phyloP scores from a whole-genome alignment of 2,329 filamentous ascomycete species.

The Colletotrichum sp. region DNA sequence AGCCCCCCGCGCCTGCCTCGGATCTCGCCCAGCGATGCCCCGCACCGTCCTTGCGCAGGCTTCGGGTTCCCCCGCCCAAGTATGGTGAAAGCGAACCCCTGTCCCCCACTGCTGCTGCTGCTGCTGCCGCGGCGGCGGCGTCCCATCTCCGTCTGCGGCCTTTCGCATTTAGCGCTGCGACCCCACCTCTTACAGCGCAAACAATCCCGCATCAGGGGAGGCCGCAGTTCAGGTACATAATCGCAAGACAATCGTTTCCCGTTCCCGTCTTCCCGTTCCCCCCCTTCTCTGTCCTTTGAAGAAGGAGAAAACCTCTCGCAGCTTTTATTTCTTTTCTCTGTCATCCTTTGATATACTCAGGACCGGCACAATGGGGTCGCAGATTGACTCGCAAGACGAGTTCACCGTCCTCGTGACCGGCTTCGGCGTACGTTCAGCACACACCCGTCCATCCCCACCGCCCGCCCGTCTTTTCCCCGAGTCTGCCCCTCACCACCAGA shows the following conservation, averaged over 20 bases:
- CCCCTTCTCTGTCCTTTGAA: not conserved
- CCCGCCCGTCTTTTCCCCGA: not conserved
- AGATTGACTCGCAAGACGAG: conserved; percentile 47
- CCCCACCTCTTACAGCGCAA: conserved; percentile 1
- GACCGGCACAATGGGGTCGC: conserved; percentile 37
- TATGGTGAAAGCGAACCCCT: not conserved
- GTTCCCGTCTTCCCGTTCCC: not conserved
- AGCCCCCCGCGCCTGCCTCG: not conserved
- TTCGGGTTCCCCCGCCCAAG: not conserved
- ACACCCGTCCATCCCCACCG: not conserved
- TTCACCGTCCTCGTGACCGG: conserved; percentile 66
- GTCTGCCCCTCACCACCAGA: not conserved
- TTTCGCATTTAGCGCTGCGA: not conserved
- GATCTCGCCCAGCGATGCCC: not conserved
- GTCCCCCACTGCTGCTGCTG: not conserved
- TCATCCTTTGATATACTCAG: not conserved
- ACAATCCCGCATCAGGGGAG: not conserved
- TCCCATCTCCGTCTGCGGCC: not conserved
- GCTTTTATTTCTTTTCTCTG: too few relatives aligned
- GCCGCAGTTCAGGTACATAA: not conserved
- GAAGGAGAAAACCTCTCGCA: not conserved
- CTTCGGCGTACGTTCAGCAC: conserved; percentile 56
- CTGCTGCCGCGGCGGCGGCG: not conserved
- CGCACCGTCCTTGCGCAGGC: not conserved
- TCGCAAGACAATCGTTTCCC: not conserved